A percentile compares a stretch with the other conserved stretches of the same genome.
Evolutionary conservation across 306 rosid species (phyloP).

Genomic region (Canavalia gladiata): DNA sequence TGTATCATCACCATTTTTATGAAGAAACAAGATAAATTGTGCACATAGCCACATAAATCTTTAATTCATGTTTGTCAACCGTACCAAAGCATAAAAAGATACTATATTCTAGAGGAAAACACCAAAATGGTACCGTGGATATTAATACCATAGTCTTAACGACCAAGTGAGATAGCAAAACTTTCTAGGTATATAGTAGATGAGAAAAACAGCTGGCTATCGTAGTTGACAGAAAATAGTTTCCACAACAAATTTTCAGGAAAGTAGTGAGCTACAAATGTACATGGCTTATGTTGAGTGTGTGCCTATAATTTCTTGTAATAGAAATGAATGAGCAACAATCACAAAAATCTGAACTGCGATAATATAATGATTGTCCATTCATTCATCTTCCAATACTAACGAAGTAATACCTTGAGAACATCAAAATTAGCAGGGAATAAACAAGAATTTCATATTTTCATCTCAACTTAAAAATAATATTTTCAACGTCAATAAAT

Average conservation of each 20-base stretch:
- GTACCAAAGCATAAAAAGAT: constrained; percentile 15
- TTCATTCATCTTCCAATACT: not conserved
- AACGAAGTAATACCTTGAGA: constrained; percentile 29
- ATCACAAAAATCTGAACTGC: constrained; percentile 26
- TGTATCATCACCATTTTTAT: constrained; percentile 15
- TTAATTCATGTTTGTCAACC: constrained; percentile 26
- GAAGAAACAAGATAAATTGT: constrained; percentile 32
- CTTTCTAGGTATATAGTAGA: not conserved
- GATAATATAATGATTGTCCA: constrained; percentile 4
- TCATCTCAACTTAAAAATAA: constrained; percentile 13
- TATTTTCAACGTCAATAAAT: constrained; percentile 33
- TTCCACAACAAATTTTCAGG: not conserved
- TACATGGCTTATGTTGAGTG: constrained; percentile 28
- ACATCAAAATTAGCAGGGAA: constrained; percentile 10
- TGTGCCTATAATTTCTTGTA: constrained; percentile 29
- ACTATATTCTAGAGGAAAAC: not conserved
- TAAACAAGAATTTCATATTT: constrained; percentile 6
- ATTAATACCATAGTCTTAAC: constrained; percentile 5
- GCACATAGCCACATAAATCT: constrained; percentile 21
- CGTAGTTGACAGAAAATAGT: not conserved
- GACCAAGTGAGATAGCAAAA: constrained; percentile 7
- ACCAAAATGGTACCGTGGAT: not conserved
- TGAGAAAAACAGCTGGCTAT: constrained; percentile 13
- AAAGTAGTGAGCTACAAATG: constrained; percentile 26
- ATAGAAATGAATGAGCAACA: constrained; percentile 1